These are phyloP conservation scores for Macaranga tanarius DNA, from an alignment of 441 rosid genomes.

Conservation along the genomic window DNA sequence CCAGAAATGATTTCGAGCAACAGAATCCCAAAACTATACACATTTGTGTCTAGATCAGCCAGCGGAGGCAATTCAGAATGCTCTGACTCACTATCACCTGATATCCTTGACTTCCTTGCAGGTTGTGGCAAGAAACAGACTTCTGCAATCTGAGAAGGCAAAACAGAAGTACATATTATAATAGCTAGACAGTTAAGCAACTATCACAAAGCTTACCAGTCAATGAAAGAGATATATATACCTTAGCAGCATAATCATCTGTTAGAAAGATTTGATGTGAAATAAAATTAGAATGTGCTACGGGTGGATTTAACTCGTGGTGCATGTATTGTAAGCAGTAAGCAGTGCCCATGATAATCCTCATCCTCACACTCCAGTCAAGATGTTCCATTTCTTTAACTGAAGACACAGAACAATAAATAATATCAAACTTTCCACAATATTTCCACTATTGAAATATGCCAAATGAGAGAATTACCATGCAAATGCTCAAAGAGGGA, in stretches of 20 bases:
- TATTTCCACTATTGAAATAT: background rate
- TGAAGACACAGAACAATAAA: constrained; percentile 31
- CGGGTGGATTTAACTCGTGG: constrained; percentile 73
- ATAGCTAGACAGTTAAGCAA: background rate
- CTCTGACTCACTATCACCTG: constrained; percentile 43
- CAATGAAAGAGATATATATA: constrained; percentile 12
- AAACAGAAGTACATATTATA: background rate
- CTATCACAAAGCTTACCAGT: constrained; percentile 4
- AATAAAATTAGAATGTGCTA: constrained; percentile 44
- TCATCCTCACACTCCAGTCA: constrained; percentile 73
- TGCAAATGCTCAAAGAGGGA: constrained; percentile 81
- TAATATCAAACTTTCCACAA: no score
- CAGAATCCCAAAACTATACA: constrained; percentile 65
- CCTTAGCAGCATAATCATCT: constrained; percentile 89
- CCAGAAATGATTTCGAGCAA: constrained; percentile 84
- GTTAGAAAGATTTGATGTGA: constrained; percentile 52
- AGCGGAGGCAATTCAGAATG: constrained; percentile 48
- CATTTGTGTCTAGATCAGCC: constrained; percentile 62
- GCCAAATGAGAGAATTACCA: constrained; percentile 38
- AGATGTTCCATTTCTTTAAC: constrained; percentile 79
- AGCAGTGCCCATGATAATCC: constrained; percentile 77
- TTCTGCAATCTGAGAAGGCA: constrained; percentile 57
- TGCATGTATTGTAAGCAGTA: constrained; percentile 79
- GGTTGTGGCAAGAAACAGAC: constrained; percentile 33
- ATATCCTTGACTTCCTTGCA: constrained; percentile 33